These are phyloP conservation scores for Hyphodiscus sp. DNA, from an alignment of 2,329 filamentous ascomycete species.

Conservation along the genomic window DNA sequence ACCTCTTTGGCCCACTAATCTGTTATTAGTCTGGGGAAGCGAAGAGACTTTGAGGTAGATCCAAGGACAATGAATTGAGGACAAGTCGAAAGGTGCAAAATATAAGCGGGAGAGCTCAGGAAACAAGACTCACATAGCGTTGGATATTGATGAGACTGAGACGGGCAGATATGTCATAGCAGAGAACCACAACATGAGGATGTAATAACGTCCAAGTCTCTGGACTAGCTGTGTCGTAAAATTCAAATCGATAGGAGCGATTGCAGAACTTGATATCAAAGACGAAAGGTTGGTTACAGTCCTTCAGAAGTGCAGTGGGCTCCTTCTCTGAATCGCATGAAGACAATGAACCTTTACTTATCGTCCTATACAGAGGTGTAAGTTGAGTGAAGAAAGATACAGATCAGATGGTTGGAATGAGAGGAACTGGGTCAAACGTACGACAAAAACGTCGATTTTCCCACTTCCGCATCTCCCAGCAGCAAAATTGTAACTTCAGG, in stretches of 20 bases:
- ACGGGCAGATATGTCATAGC: constrained; percentile 56
- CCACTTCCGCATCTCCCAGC: constrained; percentile 52
- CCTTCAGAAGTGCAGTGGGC: constrained; percentile 45
- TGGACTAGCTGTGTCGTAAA: constrained; percentile 53
- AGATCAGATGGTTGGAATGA: not conserved
- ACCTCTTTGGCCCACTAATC: constrained; percentile 52
- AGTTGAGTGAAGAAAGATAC: not conserved
- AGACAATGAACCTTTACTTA: constrained; percentile 39
- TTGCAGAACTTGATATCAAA: constrained; percentile 47
- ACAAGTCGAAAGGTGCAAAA: not conserved
- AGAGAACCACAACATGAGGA: constrained; percentile 52
- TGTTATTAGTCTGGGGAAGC: not conserved
- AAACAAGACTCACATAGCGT: constrained; percentile 39
- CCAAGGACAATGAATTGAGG: no score
- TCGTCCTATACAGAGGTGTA: constrained; percentile 36
- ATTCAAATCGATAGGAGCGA: constrained; percentile 46
- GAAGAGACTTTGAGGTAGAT: not conserved
- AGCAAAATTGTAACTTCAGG: constrained; percentile 47
- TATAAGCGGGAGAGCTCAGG: not conserved
- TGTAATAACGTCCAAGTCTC: constrained; percentile 52
- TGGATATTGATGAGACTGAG: constrained; percentile 53
- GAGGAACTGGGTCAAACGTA: constrained; percentile 32
- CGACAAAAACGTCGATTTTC: constrained; percentile 58
- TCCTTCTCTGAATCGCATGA: constrained; percentile 34
- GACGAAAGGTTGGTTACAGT: constrained; percentile 54